These are phyloP conservation scores for Nicotiana sylvestris DNA, from an alignment of 257 asterid species.

Conservation along the genomic window DNA sequence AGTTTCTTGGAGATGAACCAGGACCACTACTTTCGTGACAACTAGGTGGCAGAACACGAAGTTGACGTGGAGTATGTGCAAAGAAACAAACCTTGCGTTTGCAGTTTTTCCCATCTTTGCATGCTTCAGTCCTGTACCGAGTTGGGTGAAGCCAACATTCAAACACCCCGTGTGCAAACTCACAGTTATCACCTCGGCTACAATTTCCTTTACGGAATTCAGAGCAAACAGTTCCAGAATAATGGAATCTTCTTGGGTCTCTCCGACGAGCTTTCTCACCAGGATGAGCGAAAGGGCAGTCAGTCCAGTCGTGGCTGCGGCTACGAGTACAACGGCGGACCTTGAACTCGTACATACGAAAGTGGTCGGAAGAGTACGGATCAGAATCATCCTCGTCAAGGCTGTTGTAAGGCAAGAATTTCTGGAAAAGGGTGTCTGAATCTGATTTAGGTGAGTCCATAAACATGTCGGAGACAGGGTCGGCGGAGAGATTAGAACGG, in stretches of 20 bases:
- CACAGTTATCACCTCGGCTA: slow-evolving; percentile 64
- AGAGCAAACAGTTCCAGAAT: slow-evolving; percentile 75
- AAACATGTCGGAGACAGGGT: slow-evolving; percentile 13
- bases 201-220: slow-evolving; percentile 84
- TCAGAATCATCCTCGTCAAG: slow-evolving; percentile 43
- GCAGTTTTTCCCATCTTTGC: slow-evolving; percentile 94
- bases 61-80: slow-evolving; percentile 79
- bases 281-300: slow-evolving; percentile 95
- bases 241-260: slow-evolving; percentile 76
- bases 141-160: slow-evolving; percentile 97
- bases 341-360: slow-evolving; percentile 88
- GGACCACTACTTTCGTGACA: slow-evolving; percentile 13
- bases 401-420: slow-evolving; percentile 66
- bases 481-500: slow-evolving; percentile 23
- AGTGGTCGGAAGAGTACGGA: slow-evolving; percentile 82
- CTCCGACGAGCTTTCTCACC: slow-evolving; percentile 94
- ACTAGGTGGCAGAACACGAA: slow-evolving; percentile 58
- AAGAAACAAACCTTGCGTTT: slow-evolving; percentile 86
- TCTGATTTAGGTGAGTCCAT: slow-evolving; percentile 45
- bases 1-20: slow-evolving; percentile 7
- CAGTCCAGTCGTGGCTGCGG: slow-evolving; percentile 99
- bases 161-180: slow-evolving; percentile 84
- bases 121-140: slow-evolving; percentile 88
- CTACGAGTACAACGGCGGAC: slow-evolving; percentile 84
- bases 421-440: slow-evolving; percentile 54